Percentiles rank a stretch among this genome's conserved stretches.
phyloP scores from a whole-genome alignment of 257 asterid species.

The Rhazya stricta region DNA sequence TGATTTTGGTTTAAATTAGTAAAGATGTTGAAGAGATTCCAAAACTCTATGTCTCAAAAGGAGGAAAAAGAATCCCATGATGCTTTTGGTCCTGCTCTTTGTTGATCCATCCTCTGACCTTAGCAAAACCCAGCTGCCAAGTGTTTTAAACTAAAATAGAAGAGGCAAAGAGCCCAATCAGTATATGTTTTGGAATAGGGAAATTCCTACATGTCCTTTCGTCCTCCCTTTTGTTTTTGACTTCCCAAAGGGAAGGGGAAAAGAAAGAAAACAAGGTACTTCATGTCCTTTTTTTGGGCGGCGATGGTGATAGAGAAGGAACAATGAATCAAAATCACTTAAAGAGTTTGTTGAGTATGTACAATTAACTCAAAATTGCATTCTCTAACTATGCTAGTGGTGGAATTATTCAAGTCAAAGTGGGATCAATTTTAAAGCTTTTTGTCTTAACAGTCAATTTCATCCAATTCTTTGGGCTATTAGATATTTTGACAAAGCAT shows the following conservation, averaged over 20 bases:
- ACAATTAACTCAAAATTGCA: neutral
- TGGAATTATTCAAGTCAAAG: neutral
- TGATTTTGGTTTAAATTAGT: neutral
- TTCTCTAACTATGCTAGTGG: neutral
- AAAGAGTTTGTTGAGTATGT: neutral
- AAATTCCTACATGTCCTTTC: neutral
- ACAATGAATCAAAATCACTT: neutral
- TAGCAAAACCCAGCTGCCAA: neutral
- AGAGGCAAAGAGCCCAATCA: too few species aligned
- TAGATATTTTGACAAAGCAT: too few species aligned
- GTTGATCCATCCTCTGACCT: neutral
- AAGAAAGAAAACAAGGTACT: neutral
- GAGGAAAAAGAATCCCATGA: neutral
- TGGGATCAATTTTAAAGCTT: neutral
- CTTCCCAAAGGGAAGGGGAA: neutral
- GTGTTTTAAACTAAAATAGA: neutral
- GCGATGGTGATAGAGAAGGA: neutral
- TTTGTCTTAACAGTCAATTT: neutral
- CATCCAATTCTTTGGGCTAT: neutral
- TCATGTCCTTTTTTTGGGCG: neutral
- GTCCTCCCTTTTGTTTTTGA: neutral
- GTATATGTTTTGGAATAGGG: neutral
- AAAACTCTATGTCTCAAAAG: neutral
- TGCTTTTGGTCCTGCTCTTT: neutral
- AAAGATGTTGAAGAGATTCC: neutral